phyloP scores from a whole-genome alignment of 169 alveolate species.

The Eimeria sp. region DNA sequence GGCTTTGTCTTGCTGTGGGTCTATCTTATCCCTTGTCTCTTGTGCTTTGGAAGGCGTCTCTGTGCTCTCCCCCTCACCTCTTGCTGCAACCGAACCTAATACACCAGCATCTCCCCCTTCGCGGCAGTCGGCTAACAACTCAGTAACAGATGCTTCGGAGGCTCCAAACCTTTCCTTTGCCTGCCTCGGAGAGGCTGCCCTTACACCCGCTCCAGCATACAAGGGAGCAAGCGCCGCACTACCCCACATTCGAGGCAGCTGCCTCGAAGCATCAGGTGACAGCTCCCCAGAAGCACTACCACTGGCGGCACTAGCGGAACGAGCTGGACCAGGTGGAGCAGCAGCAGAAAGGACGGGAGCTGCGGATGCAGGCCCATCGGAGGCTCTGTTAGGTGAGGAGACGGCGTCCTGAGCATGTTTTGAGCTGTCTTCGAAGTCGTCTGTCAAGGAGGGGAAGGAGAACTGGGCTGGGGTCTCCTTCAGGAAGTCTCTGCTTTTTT shows the following conservation, averaged over 20 bases:
- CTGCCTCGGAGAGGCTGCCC: background rate
- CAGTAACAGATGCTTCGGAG: background rate
- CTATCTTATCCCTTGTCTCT: background rate
- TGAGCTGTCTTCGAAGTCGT: background rate
- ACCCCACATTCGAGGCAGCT: no score
- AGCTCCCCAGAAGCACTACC: background rate
- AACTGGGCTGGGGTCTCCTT: background rate
- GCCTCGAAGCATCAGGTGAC: background rate
- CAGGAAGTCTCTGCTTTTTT: background rate
- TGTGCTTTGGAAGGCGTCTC: background rate
- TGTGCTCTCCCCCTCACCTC: background rate
- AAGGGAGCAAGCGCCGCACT: background rate
- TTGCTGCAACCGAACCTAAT: background rate
- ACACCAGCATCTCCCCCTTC: background rate
- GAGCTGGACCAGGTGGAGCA: no score
- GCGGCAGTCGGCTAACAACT: background rate
- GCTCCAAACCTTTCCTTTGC: background rate
- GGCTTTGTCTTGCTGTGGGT: background rate
- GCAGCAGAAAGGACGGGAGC: background rate
- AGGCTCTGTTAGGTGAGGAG: background rate
- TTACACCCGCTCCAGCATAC: background rate
- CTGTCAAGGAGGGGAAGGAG: background rate
- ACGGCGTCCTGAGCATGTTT: background rate
- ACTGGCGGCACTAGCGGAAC: background rate
- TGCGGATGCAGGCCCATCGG: background rate